Evolutionary conservation across 257 asterid genomes (phyloP).

Genomic region (Capsicum pubescens): DNA sequence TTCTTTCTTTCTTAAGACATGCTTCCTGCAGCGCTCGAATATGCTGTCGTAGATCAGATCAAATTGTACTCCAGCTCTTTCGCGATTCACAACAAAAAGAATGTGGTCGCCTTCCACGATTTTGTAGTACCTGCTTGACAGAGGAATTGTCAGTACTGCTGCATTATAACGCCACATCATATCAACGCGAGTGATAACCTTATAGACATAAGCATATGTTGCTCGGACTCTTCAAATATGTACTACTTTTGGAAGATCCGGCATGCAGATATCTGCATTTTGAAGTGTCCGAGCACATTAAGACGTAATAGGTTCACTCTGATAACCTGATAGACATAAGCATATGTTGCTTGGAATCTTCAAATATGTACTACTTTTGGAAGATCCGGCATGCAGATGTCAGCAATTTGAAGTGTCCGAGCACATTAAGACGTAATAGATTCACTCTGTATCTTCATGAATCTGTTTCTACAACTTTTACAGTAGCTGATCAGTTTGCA

Average conservation of each 20-base stretch:
- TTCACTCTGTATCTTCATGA: not conserved
- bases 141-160: not conserved
- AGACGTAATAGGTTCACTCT: no score
- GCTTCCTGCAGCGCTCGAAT: slow-evolving; percentile 90
- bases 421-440: no score
- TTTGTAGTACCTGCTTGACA: slow-evolving; percentile 77
- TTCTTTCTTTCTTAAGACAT: slow-evolving; percentile 56
- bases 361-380: no score
- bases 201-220: not conserved
- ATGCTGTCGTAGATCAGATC: slow-evolving; percentile 92
- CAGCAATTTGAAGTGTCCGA: no score
- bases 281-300: not conserved
- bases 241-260: not conserved
- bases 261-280: not conserved
- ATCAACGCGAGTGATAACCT: not conserved
- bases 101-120: slow-evolving; percentile 91
- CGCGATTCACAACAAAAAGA: slow-evolving; percentile 84
- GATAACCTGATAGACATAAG: no score
- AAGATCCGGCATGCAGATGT: no score
- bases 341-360: no score
- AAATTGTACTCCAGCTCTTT: slow-evolving; percentile 88
- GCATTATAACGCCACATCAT: not conserved
- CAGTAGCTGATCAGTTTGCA: not conserved
- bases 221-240: not conserved
- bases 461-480: slow-evolving; percentile 22